Evolutionary conservation across 495 filamentous ascomycete genomes (phyloP).

Genomic region (Penicillium silybi): DNA sequence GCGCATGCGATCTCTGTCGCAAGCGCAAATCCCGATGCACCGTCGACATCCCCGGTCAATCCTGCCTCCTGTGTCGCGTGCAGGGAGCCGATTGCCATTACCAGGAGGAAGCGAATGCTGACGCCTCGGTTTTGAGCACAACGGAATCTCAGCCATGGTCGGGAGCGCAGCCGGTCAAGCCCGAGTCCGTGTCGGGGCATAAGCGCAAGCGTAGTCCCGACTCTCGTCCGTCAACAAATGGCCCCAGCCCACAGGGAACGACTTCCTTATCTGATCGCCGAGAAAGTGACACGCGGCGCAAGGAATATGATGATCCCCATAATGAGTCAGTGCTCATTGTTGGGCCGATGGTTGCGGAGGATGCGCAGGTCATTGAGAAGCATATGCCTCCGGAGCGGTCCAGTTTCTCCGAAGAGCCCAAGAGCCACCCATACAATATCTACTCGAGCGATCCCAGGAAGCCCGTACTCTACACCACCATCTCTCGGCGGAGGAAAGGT

Average conservation of each 20-base stretch:
- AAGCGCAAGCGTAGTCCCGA: constrained; percentile 42
- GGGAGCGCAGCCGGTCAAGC: constrained; percentile 19
- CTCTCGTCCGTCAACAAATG: constrained; percentile 22
- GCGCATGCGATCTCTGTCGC: constrained; percentile 50
- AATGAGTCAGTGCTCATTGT: constrained; percentile 50
- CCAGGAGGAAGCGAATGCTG: constrained; percentile 35
- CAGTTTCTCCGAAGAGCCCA: constrained; percentile 37
- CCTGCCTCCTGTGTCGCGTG: constrained; percentile 47
- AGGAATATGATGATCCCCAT: constrained; percentile 36
- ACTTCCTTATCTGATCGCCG: constrained; percentile 28
- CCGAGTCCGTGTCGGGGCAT: constrained; percentile 23
- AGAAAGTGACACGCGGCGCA: constrained; percentile 33
- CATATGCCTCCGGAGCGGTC: constrained; percentile 43
- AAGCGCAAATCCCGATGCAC: constrained; percentile 51
- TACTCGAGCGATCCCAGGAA: constrained; percentile 48
- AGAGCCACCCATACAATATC: constrained; percentile 45
- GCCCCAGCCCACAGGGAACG: constrained; percentile 26
- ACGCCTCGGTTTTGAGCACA: constrained; percentile 23
- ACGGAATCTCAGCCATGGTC: constrained; percentile 30
- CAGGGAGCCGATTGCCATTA: constrained; percentile 49
- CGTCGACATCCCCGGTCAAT: constrained; percentile 45
- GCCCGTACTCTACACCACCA: constrained; percentile 45
- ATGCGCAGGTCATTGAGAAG: constrained; percentile 50
- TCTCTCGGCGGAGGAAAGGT: constrained; percentile 44
- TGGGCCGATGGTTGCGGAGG: constrained; percentile 48